Conservation (phyloP, 192 early-diverging fungal species). For the Linnemannia schmuckeri region DNA sequence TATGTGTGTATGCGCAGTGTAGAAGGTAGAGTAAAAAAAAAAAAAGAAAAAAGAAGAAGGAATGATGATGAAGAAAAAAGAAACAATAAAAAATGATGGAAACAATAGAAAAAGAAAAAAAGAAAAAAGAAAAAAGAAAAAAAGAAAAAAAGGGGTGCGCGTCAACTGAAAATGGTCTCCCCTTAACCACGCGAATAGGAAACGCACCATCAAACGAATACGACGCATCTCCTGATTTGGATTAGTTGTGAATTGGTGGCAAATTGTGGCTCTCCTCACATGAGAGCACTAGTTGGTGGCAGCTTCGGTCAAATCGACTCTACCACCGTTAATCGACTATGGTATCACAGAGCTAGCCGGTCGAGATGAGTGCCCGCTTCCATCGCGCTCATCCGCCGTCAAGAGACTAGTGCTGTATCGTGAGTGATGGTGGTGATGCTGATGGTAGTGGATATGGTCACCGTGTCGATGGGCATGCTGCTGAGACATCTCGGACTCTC, state of each 20-base stretch:
- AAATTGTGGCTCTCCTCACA: not conserved
- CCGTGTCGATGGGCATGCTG: conserved; percentile 13
- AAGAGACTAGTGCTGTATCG: conserved; percentile 13
- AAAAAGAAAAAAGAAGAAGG: not conserved
- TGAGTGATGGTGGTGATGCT: conserved; percentile 11
- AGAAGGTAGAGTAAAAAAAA: not conserved
- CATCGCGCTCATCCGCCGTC: not conserved
- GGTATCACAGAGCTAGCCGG: not conserved
- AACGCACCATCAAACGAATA: not conserved
- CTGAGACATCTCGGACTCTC: not conserved
- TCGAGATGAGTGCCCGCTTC: not conserved
- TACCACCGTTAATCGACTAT: not conserved
- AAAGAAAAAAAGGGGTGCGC: not conserved
- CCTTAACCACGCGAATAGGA: not conserved
- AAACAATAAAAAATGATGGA: not conserved
- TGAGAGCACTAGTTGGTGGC: not conserved
- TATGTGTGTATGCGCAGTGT: not conserved
- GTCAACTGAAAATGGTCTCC: not conserved
- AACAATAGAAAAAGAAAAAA: not conserved
- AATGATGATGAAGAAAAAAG: not conserved
- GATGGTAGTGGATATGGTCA: conserved; percentile 12
- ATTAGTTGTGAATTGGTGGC: not conserved
- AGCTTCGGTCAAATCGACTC: not conserved
- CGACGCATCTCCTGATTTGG: not conserved
- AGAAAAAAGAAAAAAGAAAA: no score